These are phyloP conservation scores for Vaccinium darrowii DNA, from an alignment of 148 eudicot genomes.

Conservation along the genomic window DNA sequence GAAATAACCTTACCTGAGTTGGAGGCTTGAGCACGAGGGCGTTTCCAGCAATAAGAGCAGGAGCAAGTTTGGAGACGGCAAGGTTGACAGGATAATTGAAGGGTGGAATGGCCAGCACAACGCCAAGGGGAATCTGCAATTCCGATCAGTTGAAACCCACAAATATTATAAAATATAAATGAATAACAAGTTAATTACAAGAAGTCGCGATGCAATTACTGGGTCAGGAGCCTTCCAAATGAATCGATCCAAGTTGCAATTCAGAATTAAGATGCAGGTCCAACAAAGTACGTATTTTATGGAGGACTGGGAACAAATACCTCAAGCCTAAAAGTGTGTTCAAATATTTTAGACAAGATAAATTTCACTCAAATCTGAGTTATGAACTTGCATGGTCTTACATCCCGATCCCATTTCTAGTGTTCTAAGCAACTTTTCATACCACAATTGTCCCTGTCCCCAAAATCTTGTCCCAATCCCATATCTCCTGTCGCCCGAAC, in stretches of 20 bases:
- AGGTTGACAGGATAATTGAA: constrained; percentile 98
- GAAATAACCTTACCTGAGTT: constrained; percentile 59
- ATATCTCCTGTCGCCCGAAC: background rate
- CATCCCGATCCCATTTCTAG: background rate
- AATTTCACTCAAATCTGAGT: background rate
- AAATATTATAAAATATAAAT: background rate
- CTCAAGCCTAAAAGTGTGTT: background rate
- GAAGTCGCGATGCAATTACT: background rate
- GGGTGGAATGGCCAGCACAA: constrained; percentile 91
- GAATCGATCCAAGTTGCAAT: background rate
- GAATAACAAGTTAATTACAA: background rate
- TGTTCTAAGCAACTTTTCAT: background rate
- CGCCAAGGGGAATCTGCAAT: constrained; percentile 80
- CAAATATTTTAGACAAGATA: background rate
- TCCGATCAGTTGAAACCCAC: background rate
- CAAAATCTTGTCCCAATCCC: background rate
- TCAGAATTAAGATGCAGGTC: constrained; percentile 9
- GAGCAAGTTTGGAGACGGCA: constrained; percentile 94
- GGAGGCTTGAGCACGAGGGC: constrained; percentile 97
- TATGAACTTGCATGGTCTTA: background rate
- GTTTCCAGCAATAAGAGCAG: constrained; percentile 95
- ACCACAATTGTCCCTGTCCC: background rate
- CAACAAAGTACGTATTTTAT: background rate
- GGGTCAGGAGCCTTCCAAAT: background rate
- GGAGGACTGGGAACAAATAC: background rate